These are phyloP conservation scores for Macrolepiota dolichaula DNA, from an alignment of 768 basidiomycete species.

Conservation along the genomic window DNA sequence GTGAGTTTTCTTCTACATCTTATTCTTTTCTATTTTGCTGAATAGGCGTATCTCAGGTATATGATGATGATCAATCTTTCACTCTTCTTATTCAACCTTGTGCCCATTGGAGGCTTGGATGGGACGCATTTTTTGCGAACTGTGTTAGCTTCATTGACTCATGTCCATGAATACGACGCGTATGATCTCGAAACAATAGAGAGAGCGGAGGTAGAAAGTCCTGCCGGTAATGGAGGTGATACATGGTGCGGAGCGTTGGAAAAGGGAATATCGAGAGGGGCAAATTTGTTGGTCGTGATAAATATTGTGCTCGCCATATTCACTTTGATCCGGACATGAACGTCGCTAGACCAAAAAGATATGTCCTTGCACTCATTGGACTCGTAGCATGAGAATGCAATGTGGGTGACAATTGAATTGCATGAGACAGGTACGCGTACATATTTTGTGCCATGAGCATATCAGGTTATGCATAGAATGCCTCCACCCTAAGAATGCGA, in stretches of 20 bases:
- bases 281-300: constrained; percentile 17
- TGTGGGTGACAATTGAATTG: constrained; percentile 1
- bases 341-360: too few relatives aligned
- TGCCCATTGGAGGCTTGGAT: constrained; percentile 72
- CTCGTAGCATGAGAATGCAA: not conserved
- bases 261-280: constrained; percentile 18
- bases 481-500: not conserved
- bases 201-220: constrained; percentile 8
- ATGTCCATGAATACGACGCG: not conserved
- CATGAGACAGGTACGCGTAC: constrained; percentile 3
- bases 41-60: constrained; percentile 40
- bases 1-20: constrained; percentile 36
- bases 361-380: not conserved
- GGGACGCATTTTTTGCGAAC: constrained; percentile 55
- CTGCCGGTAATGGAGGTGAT: constrained; percentile 14
- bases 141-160: constrained; percentile 17
- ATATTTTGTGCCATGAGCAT: constrained; percentile 3
- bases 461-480: constrained; percentile 16
- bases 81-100: constrained; percentile 77
- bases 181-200: constrained; percentile 33
- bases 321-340: constrained; percentile 2
- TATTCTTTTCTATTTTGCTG: not conserved
- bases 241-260: constrained; percentile 5
- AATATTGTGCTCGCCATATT: constrained; percentile 3
- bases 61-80: constrained; percentile 67